Conservation (phyloP, 345 rosid genomes). For the Gossypium longicalyx region DNA sequence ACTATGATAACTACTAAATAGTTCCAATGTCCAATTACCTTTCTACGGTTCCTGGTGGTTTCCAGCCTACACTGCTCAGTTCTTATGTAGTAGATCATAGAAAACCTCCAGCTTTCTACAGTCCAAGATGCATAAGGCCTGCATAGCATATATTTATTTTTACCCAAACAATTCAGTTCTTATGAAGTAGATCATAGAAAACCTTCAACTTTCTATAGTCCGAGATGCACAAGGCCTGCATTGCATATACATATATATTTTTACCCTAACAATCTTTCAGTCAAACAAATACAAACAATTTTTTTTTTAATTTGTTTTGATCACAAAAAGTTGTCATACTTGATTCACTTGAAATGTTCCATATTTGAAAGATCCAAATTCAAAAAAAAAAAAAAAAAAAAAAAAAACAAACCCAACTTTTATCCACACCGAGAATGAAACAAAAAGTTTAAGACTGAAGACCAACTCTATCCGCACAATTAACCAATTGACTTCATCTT, state of each 20-base stretch:
- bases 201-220: slow-evolving; percentile 4
- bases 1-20: background rate
- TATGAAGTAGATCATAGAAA: slow-evolving; percentile 8
- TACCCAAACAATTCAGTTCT: background rate
- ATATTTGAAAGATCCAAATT: no score
- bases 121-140: slow-evolving; percentile 6
- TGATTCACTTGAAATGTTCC: no score
- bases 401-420: no score
- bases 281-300: no score
- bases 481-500: no score
- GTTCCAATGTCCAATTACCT: background rate
- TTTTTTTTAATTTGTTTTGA: no score
- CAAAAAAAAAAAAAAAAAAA: no score
- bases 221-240: background rate
- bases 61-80: background rate
- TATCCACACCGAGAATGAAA: no score
- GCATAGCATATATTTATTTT: background rate
- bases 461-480: no score
- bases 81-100: slow-evolving; percentile 5
- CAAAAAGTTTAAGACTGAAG: no score
- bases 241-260: background rate
- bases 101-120: slow-evolving; percentile 6
- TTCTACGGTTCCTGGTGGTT: background rate
- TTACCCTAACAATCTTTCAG: background rate
- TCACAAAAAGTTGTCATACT: no score